Base-by-base conservation (phyloP, 1,139 yeast genomes). In the Blastobotrys aristatus region DNA sequence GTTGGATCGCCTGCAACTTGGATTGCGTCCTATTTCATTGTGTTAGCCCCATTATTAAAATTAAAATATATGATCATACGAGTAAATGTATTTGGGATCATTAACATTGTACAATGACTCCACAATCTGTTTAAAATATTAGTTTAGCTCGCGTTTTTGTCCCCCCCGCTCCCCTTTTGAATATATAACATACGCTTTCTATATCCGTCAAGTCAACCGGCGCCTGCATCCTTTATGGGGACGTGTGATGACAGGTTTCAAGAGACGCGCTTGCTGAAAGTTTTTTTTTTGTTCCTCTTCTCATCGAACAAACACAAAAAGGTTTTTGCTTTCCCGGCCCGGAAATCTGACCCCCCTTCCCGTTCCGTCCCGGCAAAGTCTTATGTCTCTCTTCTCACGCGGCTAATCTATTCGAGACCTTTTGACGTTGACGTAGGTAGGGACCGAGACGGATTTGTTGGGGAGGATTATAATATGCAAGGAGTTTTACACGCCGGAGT, bases 1-100 rank as follows among this genome's bases (percentile, higher is more conserved):
- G 68, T 56, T 80, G 86, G 10, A 74, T 59, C 6, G 54, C 53
- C 52, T 77, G 82, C 14, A 80, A 68, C 43, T 68, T 63, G 17
- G 67, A 65, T 53, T 80, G 86, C 14, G 74, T 55, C 30, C 61
- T 57, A 31, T 11, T 21, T 16, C n/a, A 35, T 36, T 38, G 34
- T 35, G 33, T 16, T 24, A n/a, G 50, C 43, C 13, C n/a, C 16
- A 3, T 4, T 6, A 3, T 16, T 20, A n/a, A 11, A 17, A 26
- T 21, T 16, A 17, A 36, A 24, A 17, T 31, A 37, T 18, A 6
- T 21, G 17, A 10, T 38, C 56, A 35, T 46, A 53, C 55, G 40
- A 48, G 37, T 52, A 42, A 18, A 57, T 55, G 17, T 47, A 44
- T 24, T 48, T 47, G 2, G 59, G 55, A 40, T 51, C 53, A 35